These are phyloP conservation scores for Penicillium odoratum DNA, from an alignment of 495 filamentous ascomycete species.

Conservation along the genomic window DNA sequence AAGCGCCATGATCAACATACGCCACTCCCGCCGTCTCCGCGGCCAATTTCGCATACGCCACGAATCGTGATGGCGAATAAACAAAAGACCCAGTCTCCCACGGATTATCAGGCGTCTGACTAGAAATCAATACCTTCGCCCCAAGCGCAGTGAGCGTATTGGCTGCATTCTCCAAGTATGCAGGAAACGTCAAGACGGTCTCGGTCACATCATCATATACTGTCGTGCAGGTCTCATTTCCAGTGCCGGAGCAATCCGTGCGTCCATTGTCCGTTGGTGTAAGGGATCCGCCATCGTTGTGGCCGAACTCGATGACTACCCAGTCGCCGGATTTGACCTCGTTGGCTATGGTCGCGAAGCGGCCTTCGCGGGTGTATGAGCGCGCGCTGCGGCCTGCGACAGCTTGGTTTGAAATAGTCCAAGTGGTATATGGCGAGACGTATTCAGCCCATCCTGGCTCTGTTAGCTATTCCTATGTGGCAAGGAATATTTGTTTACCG, in stretches of 20 bases:
- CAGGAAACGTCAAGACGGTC: conserved; percentile 57
- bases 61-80: conserved; percentile 51
- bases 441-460: conserved; percentile 60
- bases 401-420: conserved; percentile 57
- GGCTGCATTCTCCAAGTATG: conserved; percentile 57
- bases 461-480: conserved; percentile 3
- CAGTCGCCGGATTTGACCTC: conserved; percentile 52
- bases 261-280: conserved; percentile 58
- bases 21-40: conserved; percentile 43
- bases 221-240: conserved; percentile 54
- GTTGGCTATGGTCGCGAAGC: conserved; percentile 54
- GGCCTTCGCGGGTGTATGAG: conserved; percentile 59
- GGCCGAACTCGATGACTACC: conserved; percentile 64
- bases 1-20: conserved; percentile 64
- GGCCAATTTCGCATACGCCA: conserved; percentile 55
- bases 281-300: conserved; percentile 65
- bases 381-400: conserved; percentile 60
- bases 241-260: conserved; percentile 56
- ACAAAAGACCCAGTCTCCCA: conserved; percentile 57
- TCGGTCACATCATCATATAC: conserved; percentile 51
- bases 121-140: conserved; percentile 61
- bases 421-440: conserved; percentile 45
- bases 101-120: conserved; percentile 62
- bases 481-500: neutral
- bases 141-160: conserved; percentile 55